Evolutionary conservation across 2,329 filamentous ascomycete genomes (phyloP).

Genomic region (Talaromyces islandicus): DNA sequence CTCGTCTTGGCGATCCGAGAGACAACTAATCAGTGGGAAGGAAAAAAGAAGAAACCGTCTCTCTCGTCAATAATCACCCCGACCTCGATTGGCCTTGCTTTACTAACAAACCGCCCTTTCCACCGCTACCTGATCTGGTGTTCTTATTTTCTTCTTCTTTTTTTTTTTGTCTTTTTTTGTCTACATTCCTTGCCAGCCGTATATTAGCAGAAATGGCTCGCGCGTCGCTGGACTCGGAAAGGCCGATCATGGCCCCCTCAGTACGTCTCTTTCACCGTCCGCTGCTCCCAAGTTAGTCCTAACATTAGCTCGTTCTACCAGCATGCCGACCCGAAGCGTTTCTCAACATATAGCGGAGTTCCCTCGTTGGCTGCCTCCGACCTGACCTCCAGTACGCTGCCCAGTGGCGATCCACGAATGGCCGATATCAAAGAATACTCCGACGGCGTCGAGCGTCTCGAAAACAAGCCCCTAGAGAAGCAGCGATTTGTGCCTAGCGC

Average conservation of each 20-base stretch:
- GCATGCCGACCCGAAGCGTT: conserved; percentile 48
- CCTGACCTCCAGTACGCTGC: conserved; percentile 34
- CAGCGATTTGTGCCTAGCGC: conserved; percentile 75
- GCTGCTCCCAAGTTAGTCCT: background rate
- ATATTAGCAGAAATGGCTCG: conserved; percentile 24
- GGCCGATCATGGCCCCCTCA: conserved; percentile 51
- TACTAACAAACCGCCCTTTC: background rate
- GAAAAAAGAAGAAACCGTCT: background rate
- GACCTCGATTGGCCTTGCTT: background rate
- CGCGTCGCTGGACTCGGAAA: conserved; percentile 48
- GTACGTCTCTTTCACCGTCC: conserved; percentile 28
- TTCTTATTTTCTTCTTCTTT: too few species aligned
- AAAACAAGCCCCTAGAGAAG: conserved; percentile 76
- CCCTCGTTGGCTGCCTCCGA: conserved; percentile 43
- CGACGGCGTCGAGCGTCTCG: conserved; percentile 75
- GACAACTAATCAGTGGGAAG: background rate
- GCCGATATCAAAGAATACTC: conserved; percentile 70
- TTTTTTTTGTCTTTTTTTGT: too few species aligned
- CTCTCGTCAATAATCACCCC: background rate
- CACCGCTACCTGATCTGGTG: background rate
- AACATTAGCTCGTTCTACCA: conserved; percentile 17
- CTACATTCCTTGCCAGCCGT: background rate
- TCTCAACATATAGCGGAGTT: conserved; percentile 47
- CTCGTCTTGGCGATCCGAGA: background rate
- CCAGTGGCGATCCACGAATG: conserved; percentile 46